A percentile compares a stretch with the other conserved stretches of the same genome.
These are phyloP conservation scores for Viola pubescens DNA, from an alignment of 441 rosid genomes.

Conservation along the genomic window DNA sequence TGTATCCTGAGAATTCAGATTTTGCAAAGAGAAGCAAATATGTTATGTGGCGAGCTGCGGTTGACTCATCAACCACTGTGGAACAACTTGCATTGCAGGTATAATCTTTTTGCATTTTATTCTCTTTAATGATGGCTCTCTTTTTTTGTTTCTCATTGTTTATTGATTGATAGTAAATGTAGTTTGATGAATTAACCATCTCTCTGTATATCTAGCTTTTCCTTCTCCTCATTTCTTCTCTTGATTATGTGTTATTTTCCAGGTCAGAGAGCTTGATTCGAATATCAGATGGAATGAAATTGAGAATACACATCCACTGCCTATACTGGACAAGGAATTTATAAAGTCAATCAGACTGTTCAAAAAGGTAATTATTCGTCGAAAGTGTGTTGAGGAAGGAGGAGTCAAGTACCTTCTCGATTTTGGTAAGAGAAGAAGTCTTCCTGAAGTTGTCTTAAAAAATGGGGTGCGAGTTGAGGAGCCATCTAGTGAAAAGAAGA, in stretches of 20 bases:
- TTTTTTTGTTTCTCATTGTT: neutral
- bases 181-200: neutral
- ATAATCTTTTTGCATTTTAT: conserved; percentile 1
- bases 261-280: conserved; percentile 82
- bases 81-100: conserved; percentile 95
- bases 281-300: conserved; percentile 85
- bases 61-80: conserved; percentile 66
- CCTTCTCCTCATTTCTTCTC: neutral
- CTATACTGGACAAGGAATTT: conserved; percentile 58
- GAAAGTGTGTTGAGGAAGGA: conserved; percentile 55
- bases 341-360: conserved; percentile 70
- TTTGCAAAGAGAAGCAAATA: conserved; percentile 72
- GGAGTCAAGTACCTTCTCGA: conserved; percentile 81
- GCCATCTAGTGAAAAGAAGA: conserved; percentile 84
- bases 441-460: conserved; percentile 66
- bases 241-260: conserved; percentile 16
- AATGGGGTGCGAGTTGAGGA: conserved; percentile 68
- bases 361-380: conserved; percentile 78
- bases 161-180: neutral
- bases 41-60: conserved; percentile 89
- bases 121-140: neutral
- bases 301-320: conserved; percentile 52
- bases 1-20: conserved; percentile 87
- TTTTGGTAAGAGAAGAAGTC: conserved; percentile 88
- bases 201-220: neutral